Percentiles rank a stretch among this genome's conserved stretches.
These are phyloP conservation scores for Paracoccidioides lutzii DNA, from an alignment of 2,329 filamentous ascomycete genomes.

Conservation along the genomic window DNA sequence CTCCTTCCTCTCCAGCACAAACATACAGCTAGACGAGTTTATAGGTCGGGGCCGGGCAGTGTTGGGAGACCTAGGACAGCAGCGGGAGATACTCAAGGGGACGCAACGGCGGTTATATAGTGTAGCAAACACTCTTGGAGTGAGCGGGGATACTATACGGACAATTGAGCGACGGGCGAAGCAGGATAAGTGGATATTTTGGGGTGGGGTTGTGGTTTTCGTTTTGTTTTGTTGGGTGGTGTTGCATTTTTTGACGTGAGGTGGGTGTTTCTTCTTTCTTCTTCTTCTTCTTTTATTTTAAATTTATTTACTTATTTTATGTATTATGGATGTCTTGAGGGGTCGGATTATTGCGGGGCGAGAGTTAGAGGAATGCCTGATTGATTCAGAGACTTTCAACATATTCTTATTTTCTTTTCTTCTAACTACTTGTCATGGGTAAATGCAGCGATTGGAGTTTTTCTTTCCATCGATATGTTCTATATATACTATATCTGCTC, in stretches of 20 bases:
- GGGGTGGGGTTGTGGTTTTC: conserved; percentile 72
- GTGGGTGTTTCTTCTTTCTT: conserved; percentile 4
- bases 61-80: conserved; percentile 72
- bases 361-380: no score
- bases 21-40: conserved; percentile 83
- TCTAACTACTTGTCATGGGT: no score
- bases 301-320: not conserved
- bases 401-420: no score
- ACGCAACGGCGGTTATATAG: conserved; percentile 85
- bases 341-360: no score
- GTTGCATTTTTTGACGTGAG: conserved; percentile 65
- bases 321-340: not conserved
- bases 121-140: conserved; percentile 83
- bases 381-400: no score
- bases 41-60: conserved; percentile 83
- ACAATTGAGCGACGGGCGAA: conserved; percentile 87
- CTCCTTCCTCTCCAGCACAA: conserved; percentile 69
- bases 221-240: conserved; percentile 87
- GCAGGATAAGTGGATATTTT: conserved; percentile 98
- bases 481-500: conserved; percentile 10
- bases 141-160: conserved; percentile 90
- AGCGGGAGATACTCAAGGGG: conserved; percentile 87
- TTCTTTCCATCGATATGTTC: no score
- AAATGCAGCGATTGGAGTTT: no score
- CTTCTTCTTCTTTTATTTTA: not conserved